These are phyloP conservation scores for Rhynchosporium secalis DNA, from an alignment of 2,329 filamentous ascomycete species.

Conservation along the genomic window DNA sequence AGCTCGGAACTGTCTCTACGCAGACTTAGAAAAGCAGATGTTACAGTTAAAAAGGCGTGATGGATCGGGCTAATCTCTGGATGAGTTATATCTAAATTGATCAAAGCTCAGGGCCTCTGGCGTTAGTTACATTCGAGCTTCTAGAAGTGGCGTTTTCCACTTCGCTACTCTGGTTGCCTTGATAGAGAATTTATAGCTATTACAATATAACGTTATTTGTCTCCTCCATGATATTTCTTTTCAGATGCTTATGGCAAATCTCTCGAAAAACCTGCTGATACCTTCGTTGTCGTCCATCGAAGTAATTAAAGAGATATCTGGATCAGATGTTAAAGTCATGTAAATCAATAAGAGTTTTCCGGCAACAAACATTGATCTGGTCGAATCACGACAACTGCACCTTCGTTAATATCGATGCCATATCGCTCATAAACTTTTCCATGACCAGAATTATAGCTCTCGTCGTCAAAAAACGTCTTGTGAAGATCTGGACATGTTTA, in stretches of 20 bases:
- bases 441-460: conserved; percentile 55
- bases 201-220: no score
- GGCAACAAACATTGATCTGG: conserved; percentile 57
- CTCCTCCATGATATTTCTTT: no score
- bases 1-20: not conserved
- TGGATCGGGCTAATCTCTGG: no score
- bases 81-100: no score
- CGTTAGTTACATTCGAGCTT: no score
- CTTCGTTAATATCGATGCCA: conserved; percentile 49
- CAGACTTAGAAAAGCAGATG: no score
- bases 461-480: conserved; percentile 58
- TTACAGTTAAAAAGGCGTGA: no score
- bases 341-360: not conserved
- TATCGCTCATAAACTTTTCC: conserved; percentile 58
- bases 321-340: not conserved
- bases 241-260: conserved; percentile 10
- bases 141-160: no score
- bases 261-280: conserved; percentile 15
- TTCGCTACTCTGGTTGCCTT: no score
- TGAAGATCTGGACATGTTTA: conserved; percentile 48
- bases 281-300: conserved; percentile 15
- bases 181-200: no score
- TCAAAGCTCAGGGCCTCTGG: no score
- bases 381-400: conserved; percentile 54
- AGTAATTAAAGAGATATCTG: conserved; percentile 14